phyloP scores from a whole-genome alignment of 1,284 basidiomycete genomes.

The Ustilago shanxiensis region DNA sequence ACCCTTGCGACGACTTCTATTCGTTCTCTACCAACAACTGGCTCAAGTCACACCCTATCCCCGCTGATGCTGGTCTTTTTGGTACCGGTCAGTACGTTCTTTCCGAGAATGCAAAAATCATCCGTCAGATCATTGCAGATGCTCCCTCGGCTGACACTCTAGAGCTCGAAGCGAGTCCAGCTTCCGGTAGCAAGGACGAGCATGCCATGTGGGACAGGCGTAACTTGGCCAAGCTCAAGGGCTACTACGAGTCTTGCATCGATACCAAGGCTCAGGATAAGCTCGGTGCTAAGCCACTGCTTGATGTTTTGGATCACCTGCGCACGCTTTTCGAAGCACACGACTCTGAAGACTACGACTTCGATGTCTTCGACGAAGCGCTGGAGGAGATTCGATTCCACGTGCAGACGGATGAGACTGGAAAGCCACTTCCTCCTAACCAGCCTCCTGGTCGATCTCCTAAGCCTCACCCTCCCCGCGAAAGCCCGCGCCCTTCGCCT shows the following conservation, averaged over 20 bases:
- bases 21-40: constrained; percentile 76
- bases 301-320: constrained; percentile 71
- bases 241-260: constrained; percentile 85
- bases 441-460: constrained; percentile 56
- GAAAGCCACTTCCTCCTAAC: constrained; percentile 54
- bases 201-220: constrained; percentile 74
- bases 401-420: constrained; percentile 73
- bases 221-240: constrained; percentile 83
- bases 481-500: constrained; percentile 50
- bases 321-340: constrained; percentile 51
- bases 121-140: constrained; percentile 71
- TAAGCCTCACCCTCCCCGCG: constrained; percentile 51
- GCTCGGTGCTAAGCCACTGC: constrained; percentile 71
- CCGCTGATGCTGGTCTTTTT: constrained; percentile 72
- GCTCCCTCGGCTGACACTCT: constrained; percentile 65
- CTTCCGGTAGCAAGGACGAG: constrained; percentile 6
- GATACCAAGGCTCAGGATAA: constrained; percentile 75
- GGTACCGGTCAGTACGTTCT: constrained; percentile 69
- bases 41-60: constrained; percentile 60
- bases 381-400: constrained; percentile 76
- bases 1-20: constrained; percentile 97
- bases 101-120: constrained; percentile 62
- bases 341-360: constrained; percentile 57
- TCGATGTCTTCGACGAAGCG: constrained; percentile 73
- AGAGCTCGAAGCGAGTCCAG: constrained; percentile 49